Evolutionary conservation across 805 yeast species (phyloP), one percentile per base, ranked within the genome.

Genomic region (Candida peoriensis): DNA sequence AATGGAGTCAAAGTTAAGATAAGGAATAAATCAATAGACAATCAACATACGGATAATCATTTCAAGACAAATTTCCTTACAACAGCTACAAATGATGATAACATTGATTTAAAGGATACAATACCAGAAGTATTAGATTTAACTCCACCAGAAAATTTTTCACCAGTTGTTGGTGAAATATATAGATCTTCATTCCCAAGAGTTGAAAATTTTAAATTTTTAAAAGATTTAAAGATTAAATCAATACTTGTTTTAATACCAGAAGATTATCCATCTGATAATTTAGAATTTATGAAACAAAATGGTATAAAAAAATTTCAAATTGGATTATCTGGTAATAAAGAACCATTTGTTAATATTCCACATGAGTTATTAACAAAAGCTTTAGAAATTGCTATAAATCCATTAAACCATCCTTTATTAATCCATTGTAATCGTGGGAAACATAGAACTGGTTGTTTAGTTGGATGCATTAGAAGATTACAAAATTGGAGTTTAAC

Each of bases 371-470:
- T 82, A 24, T 76, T 93, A 20, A 81, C 89, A 1, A 74, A 76
- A 39, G 96, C 97, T 0, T 64, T 90, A 43, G 78, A 81, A 53
- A 81, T 88, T 22, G 85, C 87, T 11, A 57, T 87, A 12, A 70
- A 93, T 50, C 96, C 97, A 0, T 78, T 57, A 16, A 90, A 93
- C 58, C 97, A 88, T 39, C 98, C 98, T 2, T 66, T 93, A 10
- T 64, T 93, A 43, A 85, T 93, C 28, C 98, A 93, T 58, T 93
- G 98, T 61, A 93, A 93, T 61, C 66, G 96, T 39, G 98, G 98
- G 9, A 93, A 90, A 57, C 98, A 93, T 58, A 70, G 98, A 47
- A 93, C 98, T 0, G 98, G 98, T 0, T 93, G 97, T 58, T 67
- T 93, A 12, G 89, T 93, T 20, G 98, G 98, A 3, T 90, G 96